Base-by-base conservation (phyloP, 2,329 filamentous ascomycete species). In the Penicillium rolfsii region DNA sequence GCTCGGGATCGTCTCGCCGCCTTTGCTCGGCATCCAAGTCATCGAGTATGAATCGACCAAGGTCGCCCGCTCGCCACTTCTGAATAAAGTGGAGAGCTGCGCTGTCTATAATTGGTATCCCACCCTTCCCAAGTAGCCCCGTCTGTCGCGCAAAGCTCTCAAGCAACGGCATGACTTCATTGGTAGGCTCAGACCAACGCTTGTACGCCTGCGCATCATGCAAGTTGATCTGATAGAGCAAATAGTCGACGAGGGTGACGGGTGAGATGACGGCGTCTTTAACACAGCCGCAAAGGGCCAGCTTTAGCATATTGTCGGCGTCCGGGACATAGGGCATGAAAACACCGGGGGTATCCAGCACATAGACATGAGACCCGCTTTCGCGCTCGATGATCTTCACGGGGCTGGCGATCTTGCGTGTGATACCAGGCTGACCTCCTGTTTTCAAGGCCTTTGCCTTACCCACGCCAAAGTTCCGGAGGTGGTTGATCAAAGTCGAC, bases 291-390 rank as follows among this genome's bases (percentile, higher is more conserved):
- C 91, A 93, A 0, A 98, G 85, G 1, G 93, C 90, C n/a, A 99
- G 85, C 77, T 97, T 98, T 64, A 99, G 82, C 95, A 99, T 99
- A 49, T 88, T 87, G 74, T 95, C 90, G 16, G 90, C 85, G 71
- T 96, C 87, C 0, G 89, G 85, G 30, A 98, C 90, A 74, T 96
- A 97, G 0, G 95, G 95, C 61, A 97, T 87, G 76, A 98, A 99
- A 8, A 99, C 93, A 52, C 95, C 95, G 0, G 95, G 95, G 0
- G 94, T 97, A 77, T 99, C 95, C 52, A 96, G 81, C 46, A 98
- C 80, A 74, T 95, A 97, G 5, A 97, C 89, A 46, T 89, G 89
- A 48, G 84, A 76, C 4, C 79, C 80, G 8, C 79, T 77, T 46
- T 79, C 79, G 69, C 76, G 81, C 41, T 88, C 86, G 36, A 89